Conservation (phyloP, 1,284 basidiomycete species). For the Volvariella volvacea region DNA sequence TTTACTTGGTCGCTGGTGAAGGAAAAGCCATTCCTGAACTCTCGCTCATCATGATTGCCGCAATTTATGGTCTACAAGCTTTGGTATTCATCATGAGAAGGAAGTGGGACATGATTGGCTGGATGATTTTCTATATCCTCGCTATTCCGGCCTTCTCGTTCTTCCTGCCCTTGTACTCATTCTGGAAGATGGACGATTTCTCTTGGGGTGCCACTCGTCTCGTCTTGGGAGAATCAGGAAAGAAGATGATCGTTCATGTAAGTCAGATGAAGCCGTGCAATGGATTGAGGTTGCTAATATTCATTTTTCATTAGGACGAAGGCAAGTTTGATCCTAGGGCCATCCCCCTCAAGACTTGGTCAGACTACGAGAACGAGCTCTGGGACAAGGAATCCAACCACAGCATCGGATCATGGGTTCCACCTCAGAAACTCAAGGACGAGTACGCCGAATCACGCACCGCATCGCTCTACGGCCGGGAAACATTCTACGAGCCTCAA, state of each 20-base stretch:
- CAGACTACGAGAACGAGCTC: constrained; percentile 93
- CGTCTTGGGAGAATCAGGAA: constrained; percentile 91
- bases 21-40: constrained; percentile 65
- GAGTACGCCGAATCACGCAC: constrained; percentile 70
- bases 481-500: constrained; percentile 69
- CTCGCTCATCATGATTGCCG: constrained; percentile 88
- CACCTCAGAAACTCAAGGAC: constrained; percentile 61
- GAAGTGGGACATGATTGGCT: constrained; percentile 95
- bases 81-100: constrained; percentile 81
- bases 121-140: constrained; percentile 96
- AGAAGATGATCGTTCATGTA: constrained; percentile 92
- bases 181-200: constrained; percentile 99
- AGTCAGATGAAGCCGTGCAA: constrained; percentile 21
- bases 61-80: constrained; percentile 89
- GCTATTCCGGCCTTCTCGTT: constrained; percentile 92
- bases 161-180: constrained; percentile 91
- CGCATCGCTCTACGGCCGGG: constrained; percentile 73
- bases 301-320: constrained; percentile 63
- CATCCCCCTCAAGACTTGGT: constrained; percentile 96
- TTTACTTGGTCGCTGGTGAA: constrained; percentile 67
- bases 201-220: constrained; percentile 95
- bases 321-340: constrained; percentile 91
- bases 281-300: constrained; percentile 9
- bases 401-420: constrained; percentile 81
- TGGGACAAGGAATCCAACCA: constrained; percentile 97